phyloP scores from a whole-genome alignment of 768 basidiomycete genomes.

The Cyclocybe cylindracea region DNA sequence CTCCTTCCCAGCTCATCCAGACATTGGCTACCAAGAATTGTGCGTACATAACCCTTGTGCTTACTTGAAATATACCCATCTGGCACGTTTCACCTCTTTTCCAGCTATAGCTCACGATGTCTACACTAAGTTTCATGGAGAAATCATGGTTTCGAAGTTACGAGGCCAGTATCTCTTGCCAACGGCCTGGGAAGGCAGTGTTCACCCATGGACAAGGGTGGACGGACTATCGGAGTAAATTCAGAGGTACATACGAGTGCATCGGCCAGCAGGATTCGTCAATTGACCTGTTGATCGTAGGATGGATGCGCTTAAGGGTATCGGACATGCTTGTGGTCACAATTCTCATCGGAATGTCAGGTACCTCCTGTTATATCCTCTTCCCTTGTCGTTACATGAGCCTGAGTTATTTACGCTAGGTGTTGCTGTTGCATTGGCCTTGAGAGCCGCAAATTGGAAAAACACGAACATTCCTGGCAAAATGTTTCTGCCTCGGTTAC shows the following conservation, averaged over 20 bases:
- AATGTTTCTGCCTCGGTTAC: slow-evolving; percentile 75
- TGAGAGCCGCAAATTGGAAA: slow-evolving; percentile 63
- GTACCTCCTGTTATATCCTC: slow-evolving; percentile 14
- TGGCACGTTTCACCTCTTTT: too few species aligned
- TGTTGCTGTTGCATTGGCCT: slow-evolving; percentile 69
- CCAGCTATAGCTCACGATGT: slow-evolving; percentile 72
- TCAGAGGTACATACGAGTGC: slow-evolving; percentile 53
- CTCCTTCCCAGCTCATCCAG: slow-evolving; percentile 59
- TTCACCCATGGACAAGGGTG: slow-evolving; percentile 66
- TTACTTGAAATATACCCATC: too few species aligned
- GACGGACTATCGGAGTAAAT: slow-evolving; percentile 74
- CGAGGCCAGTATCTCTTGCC: slow-evolving; percentile 59
- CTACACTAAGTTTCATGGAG: slow-evolving; percentile 66
- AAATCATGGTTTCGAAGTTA: slow-evolving; percentile 67
- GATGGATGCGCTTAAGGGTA: slow-evolving; percentile 65
- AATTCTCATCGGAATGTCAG: slow-evolving; percentile 77
- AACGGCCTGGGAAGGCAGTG: slow-evolving; percentile 77
- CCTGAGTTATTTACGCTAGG: slow-evolving; percentile 33
- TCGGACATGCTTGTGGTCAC: slow-evolving; percentile 81
- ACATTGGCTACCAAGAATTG: slow-evolving; percentile 69
- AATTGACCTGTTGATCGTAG: slow-evolving; percentile 13
- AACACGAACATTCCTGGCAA: slow-evolving; percentile 66
- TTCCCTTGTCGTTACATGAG: background rate
- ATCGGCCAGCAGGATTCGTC: too few species aligned
- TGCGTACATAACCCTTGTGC: slow-evolving; percentile 28